Conservation (phyloP, 495 filamentous ascomycete species). For the Parachaetomium inaequale region DNA sequence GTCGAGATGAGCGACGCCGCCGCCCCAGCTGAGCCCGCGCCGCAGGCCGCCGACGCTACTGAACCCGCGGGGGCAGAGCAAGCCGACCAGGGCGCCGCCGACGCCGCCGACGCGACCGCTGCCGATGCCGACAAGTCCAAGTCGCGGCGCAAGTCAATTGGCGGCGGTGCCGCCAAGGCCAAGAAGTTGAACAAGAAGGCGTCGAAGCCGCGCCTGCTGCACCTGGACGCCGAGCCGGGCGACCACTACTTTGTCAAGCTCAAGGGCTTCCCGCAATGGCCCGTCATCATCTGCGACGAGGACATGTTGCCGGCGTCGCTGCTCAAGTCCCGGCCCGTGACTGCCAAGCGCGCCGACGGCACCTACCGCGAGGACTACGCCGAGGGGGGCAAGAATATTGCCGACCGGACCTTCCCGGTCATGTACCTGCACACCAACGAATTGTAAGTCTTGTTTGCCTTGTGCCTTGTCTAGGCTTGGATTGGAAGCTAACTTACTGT, state of each 20-base stretch:
- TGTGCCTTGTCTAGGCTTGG: not conserved
- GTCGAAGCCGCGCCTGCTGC: constrained; percentile 63
- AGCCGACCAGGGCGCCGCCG: constrained; percentile 21
- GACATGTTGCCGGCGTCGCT: constrained; percentile 77
- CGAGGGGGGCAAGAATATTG: constrained; percentile 75
- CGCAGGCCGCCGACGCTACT: constrained; percentile 27
- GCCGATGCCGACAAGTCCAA: constrained; percentile 43
- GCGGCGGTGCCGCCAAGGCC: constrained; percentile 61
- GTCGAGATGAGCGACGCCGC: constrained; percentile 39
- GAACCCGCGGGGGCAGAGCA: constrained; percentile 9
- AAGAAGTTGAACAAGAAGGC: constrained; percentile 85
- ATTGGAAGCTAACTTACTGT: constrained; percentile 20
- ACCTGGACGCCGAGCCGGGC: constrained; percentile 77
- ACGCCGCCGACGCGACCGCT: constrained; percentile 23
- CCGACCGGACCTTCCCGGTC: constrained; percentile 82
- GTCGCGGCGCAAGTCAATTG: constrained; percentile 62
- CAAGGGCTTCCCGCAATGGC: constrained; percentile 89
- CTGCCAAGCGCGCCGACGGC: constrained; percentile 72
- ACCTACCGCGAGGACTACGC: constrained; percentile 78
- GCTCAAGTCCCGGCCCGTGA: constrained; percentile 70
- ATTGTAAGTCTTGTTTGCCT: constrained; percentile 63
- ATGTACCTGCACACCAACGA: constrained; percentile 94
- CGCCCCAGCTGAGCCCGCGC: constrained; percentile 26
- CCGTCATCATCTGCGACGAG: constrained; percentile 85
- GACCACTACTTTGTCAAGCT: constrained; percentile 82